These are phyloP conservation scores for Sinapis alba DNA, from an alignment of 441 rosid species.

Conservation along the genomic window DNA sequence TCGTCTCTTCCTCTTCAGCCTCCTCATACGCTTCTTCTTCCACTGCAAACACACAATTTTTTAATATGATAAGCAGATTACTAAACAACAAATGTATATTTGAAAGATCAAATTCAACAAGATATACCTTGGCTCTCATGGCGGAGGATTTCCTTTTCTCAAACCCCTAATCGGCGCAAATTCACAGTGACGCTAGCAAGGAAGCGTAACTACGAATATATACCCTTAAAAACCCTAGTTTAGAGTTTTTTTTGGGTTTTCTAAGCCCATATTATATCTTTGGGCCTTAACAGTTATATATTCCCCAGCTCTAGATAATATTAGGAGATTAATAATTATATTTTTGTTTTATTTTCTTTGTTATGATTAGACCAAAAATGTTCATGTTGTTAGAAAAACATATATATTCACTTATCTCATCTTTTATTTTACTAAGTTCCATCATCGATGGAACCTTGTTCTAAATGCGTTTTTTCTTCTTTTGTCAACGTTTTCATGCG, in stretches of 20 bases:
- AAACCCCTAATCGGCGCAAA: slow-evolving; percentile 24
- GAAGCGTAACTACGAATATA: slow-evolving; percentile 2
- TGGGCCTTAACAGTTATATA: not conserved
- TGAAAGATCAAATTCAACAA: not conserved
- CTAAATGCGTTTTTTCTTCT: no score
- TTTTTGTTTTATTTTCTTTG: not conserved
- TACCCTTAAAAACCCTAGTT: slow-evolving; percentile 30
- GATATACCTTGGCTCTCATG: slow-evolving; percentile 60
- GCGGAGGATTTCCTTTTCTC: not conserved
- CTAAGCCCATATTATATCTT: not conserved
- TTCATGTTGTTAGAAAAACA: not conserved
- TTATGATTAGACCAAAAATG: not conserved
- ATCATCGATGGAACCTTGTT: not conserved
- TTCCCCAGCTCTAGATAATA: not conserved
- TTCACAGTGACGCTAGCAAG: slow-evolving; percentile 14
- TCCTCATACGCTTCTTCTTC: slow-evolving; percentile 99
- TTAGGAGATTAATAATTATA: not conserved
- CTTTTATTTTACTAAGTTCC: not conserved
- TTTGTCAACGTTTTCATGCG: no score
- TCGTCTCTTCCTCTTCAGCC: slow-evolving; percentile 93
- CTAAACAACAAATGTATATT: not conserved
- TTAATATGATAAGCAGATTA: not conserved
- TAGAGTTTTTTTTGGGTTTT: not conserved
- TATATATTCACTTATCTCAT: not conserved
- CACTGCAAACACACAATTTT: slow-evolving; percentile 48